Evolutionary conservation across 2,329 filamentous ascomycete species (phyloP), one percentile per base, ranked within the genome.

Genomic region (Cordyceps pruinosa): DNA sequence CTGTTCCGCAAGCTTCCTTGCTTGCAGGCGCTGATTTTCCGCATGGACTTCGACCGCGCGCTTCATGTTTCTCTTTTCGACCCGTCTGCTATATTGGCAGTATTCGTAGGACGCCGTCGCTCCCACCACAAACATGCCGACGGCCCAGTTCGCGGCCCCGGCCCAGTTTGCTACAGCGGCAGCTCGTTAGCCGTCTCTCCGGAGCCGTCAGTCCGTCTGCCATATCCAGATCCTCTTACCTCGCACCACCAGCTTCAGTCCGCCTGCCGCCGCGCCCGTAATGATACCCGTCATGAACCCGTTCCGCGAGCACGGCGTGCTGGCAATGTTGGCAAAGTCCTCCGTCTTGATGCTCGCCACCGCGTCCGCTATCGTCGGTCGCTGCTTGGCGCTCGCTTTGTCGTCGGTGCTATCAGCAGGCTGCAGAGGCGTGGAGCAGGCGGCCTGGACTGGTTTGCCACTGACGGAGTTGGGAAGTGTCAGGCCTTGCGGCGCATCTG

Each of bases 251-350:
- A 86, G 88, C 61, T 87, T 83, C 56, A 92, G 66, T 58, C 85
- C 87, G 56, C 92, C 93, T 32, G 90, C 73, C 4, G 81, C 87
- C 61, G 90, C 88, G 4, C 90, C 94, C 2, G 83, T 80, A 1
- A 84, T 88, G 65, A 99, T 95, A 25, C 91, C 94, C 1, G 88
- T 85, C 64, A 97, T 75, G 54, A 96, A 77, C 2, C 89, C 87
- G 68, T 96, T 87, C 60, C 92, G 80, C 21, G 90, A 88, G 71
- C 94, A 97, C 0, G 93, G 93, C 58, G 85, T 82, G 70, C 88
- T 87, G 70, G 92, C 86, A 54, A 95, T 77, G 45, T 84, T 82
- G 45, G 83, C 71, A 61, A 92, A 88, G 66, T 93, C 89, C 39
- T 86, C 77, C 39, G 78, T 68, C 60, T 84, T 84, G 60, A 93